A percentile compares a stretch with the other conserved stretches of the same genome.
These are phyloP conservation scores for Talaromyces pinophilus DNA, from an alignment of 2,329 filamentous ascomycete species.

Conservation along the genomic window DNA sequence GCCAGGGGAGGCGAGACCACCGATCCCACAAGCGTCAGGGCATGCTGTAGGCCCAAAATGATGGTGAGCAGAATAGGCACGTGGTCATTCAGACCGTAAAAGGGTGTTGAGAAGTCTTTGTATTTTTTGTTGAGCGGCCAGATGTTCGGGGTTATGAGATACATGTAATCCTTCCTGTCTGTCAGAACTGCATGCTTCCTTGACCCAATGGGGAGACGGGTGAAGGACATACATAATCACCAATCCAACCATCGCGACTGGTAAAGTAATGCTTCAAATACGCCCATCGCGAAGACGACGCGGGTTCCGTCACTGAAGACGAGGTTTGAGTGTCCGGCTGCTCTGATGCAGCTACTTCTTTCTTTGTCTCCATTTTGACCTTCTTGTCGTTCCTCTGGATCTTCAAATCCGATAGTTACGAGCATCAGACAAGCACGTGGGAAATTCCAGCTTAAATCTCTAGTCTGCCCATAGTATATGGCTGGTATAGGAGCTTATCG, in stretches of 20 bases:
- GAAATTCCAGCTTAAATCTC: background rate
- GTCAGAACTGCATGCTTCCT: background rate
- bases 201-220: background rate
- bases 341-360: constrained; percentile 10
- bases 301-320: background rate
- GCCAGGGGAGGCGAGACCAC: constrained; percentile 79
- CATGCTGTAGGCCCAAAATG: constrained; percentile 76
- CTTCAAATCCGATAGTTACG: background rate
- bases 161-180: constrained; percentile 49
- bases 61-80: constrained; percentile 75
- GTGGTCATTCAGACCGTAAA: constrained; percentile 78
- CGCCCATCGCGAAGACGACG: constrained; percentile 25
- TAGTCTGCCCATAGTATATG: background rate
- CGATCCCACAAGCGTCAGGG: constrained; percentile 73
- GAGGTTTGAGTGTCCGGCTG: constrained; percentile 4
- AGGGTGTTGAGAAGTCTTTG: constrained; percentile 62
- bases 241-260: constrained; percentile 50
- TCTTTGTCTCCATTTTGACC: constrained; percentile 4
- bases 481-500: background rate
- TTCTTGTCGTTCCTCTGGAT: too few species aligned
- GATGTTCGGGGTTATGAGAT: constrained; percentile 56
- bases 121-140: constrained; percentile 53
- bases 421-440: background rate
- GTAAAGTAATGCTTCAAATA: constrained; percentile 31
- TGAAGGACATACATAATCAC: constrained; percentile 43